Percentiles rank a stretch among this genome's conserved stretches.
phyloP scores from a whole-genome alignment of 148 eudicot species.

The Dianthus caryophyllus region DNA sequence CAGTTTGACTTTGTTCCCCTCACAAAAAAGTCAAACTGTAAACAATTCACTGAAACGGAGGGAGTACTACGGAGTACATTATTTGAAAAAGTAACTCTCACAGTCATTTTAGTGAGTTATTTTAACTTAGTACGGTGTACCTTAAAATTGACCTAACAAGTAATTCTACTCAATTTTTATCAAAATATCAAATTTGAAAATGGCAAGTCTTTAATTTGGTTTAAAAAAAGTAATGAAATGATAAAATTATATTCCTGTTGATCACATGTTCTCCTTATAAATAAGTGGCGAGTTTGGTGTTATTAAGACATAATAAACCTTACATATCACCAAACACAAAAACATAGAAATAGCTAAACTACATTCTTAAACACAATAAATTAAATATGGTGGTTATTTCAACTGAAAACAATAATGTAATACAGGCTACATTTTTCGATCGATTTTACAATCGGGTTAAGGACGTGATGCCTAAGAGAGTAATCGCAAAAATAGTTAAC shows the following conservation, averaged over 20 bases:
- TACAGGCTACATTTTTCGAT: neutral
- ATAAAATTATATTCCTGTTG: neutral
- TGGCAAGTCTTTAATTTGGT: too few relatives aligned
- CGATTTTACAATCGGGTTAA: slow-evolving; percentile 17
- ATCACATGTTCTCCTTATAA: slow-evolving; percentile 15
- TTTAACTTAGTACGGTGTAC: too few relatives aligned
- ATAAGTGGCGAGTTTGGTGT: slow-evolving; percentile 11
- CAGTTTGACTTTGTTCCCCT: too few relatives aligned
- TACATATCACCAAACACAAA: slow-evolving; percentile 1
- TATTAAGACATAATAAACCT: neutral
- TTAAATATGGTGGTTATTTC: slow-evolving; percentile 16
- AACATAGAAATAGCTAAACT: neutral
- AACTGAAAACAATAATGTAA: neutral
- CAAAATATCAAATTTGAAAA: too few relatives aligned
- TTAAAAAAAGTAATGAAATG: neutral
- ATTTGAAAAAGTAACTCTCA: too few relatives aligned
- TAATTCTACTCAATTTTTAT: too few relatives aligned
- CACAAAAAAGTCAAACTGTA: too few relatives aligned
- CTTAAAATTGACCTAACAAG: too few relatives aligned
- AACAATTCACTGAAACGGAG: too few relatives aligned
- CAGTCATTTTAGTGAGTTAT: too few relatives aligned
- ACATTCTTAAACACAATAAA: neutral
- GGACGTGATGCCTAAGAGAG: slow-evolving; percentile 17
- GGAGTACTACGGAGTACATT: too few relatives aligned
- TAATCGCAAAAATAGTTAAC: slow-evolving; percentile 16